Base-by-base conservation (phyloP, 2,329 filamentous ascomycete genomes). In the Xylaria sp. region DNA sequence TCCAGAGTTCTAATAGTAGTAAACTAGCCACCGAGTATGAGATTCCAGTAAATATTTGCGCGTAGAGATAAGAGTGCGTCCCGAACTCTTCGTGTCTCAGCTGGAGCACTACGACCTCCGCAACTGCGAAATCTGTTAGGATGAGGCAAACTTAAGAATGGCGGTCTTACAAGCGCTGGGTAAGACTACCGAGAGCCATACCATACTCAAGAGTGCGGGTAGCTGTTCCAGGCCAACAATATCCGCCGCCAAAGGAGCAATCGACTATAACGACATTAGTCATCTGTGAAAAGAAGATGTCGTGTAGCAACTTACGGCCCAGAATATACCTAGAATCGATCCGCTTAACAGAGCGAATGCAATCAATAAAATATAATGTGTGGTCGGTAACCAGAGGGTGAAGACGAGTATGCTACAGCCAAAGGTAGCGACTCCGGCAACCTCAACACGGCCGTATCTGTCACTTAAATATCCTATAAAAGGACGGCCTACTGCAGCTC, bases 111-210 rank as follows among this genome's bases (percentile, higher is more conserved):
- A n/a, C n/a, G n/a, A n/a, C n/a, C n/a, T n/a, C n/a, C n/a, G n/a
- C n/a, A n/a, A n/a, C n/a, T n/a, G n/a, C n/a, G n/a, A n/a, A n/a
- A n/a, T n/a, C n/a, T n/a, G n/a, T n/a, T n/a, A n/a, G n/a, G n/a
- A n/a, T n/a, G n/a, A n/a, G n/a, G n/a, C n/a, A n/a, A n/a, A n/a
- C n/a, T n/a, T n/a, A n/a, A n/a, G n/a, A n/a, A n/a, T n/a, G n/a
- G n/a, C n/a, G n/a, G n/a, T n/a, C 35, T 33, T 57, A 57, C 54
- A 57, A 23, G 35, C 33, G 15, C 54, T 41, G 7, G 54, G 54
- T 5, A 57, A n/a, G 37, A 41, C 54, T 17, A 49, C 23, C 7
- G 46, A 57, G 5, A 49, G 35, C 54, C 54, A 57, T 19, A 48
- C 33, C 3, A 41, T 49, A 25, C 46, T 43, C 11, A 57, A 38